phyloP scores from a whole-genome alignment of 192 early-diverging fungal genomes.

The Pecoramyces ruminantium region DNA sequence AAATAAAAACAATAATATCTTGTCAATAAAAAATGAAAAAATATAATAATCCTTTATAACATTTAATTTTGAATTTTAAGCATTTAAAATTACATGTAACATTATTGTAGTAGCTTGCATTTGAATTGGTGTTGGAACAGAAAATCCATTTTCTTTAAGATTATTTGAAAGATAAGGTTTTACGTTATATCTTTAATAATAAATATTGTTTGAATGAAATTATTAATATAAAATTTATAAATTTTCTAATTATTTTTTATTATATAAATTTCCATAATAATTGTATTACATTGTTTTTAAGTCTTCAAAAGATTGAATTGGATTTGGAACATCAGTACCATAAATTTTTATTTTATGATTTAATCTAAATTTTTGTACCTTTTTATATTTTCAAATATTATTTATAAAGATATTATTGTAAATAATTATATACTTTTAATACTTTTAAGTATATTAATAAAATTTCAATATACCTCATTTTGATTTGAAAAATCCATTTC shows the following conservation, averaged over 20 bases:
- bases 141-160: slow-evolving; percentile 45
- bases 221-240: too few relatives aligned
- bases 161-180: slow-evolving; percentile 57
- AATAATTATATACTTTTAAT: too few relatives aligned
- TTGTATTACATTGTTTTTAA: slow-evolving; percentile 27
- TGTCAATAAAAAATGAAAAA: too few relatives aligned
- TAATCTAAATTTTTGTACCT: slow-evolving; percentile 48
- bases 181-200: slow-evolving; percentile 22
- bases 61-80: too few relatives aligned
- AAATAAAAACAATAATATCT: too few relatives aligned
- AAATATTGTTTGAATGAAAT: too few relatives aligned
- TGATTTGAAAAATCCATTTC: background rate
- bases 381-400: too few relatives aligned
- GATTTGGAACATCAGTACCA: slow-evolving; percentile 72
- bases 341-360: slow-evolving; percentile 62
- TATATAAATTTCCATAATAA: too few relatives aligned
- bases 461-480: background rate
- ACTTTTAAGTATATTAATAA: slow-evolving; percentile 2
- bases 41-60: too few relatives aligned
- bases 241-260: too few relatives aligned
- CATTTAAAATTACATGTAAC: slow-evolving; percentile 58
- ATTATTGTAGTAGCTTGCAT: slow-evolving; percentile 84
- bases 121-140: slow-evolving; percentile 74
- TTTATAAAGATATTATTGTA: too few relatives aligned
- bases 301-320: slow-evolving; percentile 63